These are phyloP conservation scores for Emergomyces orientalis DNA, from an alignment of 2,329 filamentous ascomycete genomes.

Conservation along the genomic window DNA sequence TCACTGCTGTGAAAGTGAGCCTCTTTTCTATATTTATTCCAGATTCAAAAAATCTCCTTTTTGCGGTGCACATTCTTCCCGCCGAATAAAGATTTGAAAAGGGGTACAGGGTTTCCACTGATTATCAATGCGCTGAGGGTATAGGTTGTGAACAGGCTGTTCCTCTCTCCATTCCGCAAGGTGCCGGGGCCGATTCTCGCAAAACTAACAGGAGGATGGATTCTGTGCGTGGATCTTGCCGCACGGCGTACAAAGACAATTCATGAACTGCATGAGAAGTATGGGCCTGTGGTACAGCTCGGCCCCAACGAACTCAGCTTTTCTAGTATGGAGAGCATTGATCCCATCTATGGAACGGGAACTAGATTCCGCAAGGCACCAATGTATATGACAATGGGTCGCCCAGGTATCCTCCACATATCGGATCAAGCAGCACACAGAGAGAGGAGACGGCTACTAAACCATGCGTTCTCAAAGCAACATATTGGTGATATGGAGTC, in stretches of 20 bases:
- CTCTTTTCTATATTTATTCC: background rate
- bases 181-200: constrained; percentile 4
- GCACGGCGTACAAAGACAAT: background rate
- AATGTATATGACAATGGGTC: constrained; percentile 4
- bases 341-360: constrained; percentile 8
- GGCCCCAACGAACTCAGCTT: constrained; percentile 13
- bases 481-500: constrained; percentile 9
- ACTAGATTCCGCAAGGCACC: constrained; percentile 8
- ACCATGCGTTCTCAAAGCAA: constrained; percentile 9
- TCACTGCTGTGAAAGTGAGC: background rate
- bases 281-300: constrained; percentile 10
- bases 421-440: constrained; percentile 1
- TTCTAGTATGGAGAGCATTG: constrained; percentile 6
- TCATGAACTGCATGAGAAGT: constrained; percentile 6
- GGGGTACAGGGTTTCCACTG: background rate
- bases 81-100: background rate
- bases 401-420: constrained; percentile 1
- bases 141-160: constrained; percentile 5
- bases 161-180: constrained; percentile 6
- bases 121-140: background rate
- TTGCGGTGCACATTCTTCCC: too few relatives aligned
- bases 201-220: constrained; percentile 4
- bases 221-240: constrained; percentile 3
- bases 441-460: constrained; percentile 2
- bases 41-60: background rate